Percentiles rank a stretch among this genome's conserved stretches.
phyloP scores from a whole-genome alignment of 495 filamentous ascomycete species.

The Pseudoneurospora amorphoporcata region DNA sequence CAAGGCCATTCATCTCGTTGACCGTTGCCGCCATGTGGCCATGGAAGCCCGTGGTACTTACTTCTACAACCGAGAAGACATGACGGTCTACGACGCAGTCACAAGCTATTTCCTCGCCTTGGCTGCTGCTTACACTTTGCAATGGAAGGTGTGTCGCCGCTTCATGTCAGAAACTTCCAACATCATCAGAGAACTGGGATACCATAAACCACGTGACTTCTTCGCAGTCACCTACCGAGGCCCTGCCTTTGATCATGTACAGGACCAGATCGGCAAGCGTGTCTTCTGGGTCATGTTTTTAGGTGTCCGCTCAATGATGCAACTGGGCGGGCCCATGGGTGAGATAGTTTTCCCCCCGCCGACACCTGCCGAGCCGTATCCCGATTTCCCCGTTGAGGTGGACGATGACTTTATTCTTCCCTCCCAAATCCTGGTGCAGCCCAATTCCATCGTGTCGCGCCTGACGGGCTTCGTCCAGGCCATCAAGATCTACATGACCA shows the following conservation, averaged over 20 bases:
- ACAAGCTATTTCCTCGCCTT: constrained; percentile 77
- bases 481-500: constrained; percentile 59
- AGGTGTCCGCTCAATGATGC: constrained; percentile 53
- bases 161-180: constrained; percentile 67
- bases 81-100: constrained; percentile 69
- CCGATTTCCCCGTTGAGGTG: constrained; percentile 66
- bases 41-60: constrained; percentile 58
- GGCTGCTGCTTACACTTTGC: constrained; percentile 58
- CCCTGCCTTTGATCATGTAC: constrained; percentile 51
- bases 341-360: constrained; percentile 58
- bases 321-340: constrained; percentile 55
- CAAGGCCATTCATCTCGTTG: constrained; percentile 60
- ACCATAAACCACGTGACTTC: constrained; percentile 41
- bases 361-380: constrained; percentile 64
- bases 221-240: constrained; percentile 22
- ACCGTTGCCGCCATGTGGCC: constrained; percentile 62
- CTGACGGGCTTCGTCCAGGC: constrained; percentile 71
- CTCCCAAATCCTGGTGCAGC: constrained; percentile 52
- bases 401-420: constrained; percentile 69
- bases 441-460: constrained; percentile 47
- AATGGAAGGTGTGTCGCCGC: constrained; percentile 53
- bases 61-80: constrained; percentile 53
- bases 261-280: constrained; percentile 66
- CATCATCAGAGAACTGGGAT: constrained; percentile 57
- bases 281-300: constrained; percentile 72